A percentile compares a stretch with the other conserved stretches of the same genome.
phyloP scores from a whole-genome alignment of 2,329 filamentous ascomycete species.

The Moelleriella libera region DNA sequence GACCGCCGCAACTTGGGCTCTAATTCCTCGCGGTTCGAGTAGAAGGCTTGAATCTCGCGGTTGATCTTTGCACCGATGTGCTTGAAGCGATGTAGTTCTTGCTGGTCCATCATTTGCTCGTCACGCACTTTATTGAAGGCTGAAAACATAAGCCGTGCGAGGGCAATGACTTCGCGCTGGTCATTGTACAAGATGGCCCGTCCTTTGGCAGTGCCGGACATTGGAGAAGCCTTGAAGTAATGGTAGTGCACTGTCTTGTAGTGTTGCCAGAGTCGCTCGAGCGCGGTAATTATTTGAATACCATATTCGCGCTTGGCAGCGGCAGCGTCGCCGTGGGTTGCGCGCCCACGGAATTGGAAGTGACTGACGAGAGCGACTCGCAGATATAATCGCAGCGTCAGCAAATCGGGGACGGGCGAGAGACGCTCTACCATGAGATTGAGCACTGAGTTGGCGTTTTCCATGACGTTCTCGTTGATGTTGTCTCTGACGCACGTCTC shows the following conservation, averaged over 20 bases:
- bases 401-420: constrained; percentile 30
- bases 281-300: constrained; percentile 32
- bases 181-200: constrained; percentile 16
- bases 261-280: constrained; percentile 36
- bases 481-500: constrained; percentile 61
- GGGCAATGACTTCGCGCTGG: constrained; percentile 26
- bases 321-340: constrained; percentile 14
- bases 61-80: constrained; percentile 20
- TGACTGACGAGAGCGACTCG: constrained; percentile 35
- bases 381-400: constrained; percentile 40
- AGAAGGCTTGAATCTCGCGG: constrained; percentile 21
- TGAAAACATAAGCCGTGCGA: constrained; percentile 30
- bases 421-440: constrained; percentile 38
- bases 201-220: constrained; percentile 10
- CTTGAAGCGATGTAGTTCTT: constrained; percentile 18
- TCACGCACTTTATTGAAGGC: constrained; percentile 28
- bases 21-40: constrained; percentile 15
- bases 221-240: constrained; percentile 15
- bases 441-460: constrained; percentile 50
- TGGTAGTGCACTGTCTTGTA: constrained; percentile 25
- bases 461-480: constrained; percentile 56
- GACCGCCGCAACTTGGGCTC: constrained; percentile 17
- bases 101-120: constrained; percentile 22
- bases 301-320: constrained; percentile 29
- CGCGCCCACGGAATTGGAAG: constrained; percentile 20